These are phyloP conservation scores for Cystoderma amianthinum DNA, from an alignment of 768 basidiomycete genomes.

Conservation along the genomic window DNA sequence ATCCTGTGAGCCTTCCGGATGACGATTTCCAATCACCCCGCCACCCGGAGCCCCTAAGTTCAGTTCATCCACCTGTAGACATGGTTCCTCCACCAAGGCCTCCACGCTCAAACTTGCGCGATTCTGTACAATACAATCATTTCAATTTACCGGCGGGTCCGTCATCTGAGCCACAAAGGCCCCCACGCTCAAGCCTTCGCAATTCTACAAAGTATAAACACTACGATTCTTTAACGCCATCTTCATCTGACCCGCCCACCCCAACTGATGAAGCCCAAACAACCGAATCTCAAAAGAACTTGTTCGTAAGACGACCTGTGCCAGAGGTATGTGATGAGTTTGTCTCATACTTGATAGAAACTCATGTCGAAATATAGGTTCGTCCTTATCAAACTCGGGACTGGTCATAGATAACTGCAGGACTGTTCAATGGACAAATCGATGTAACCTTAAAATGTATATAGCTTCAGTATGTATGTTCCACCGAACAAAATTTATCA, in stretches of 20 bases:
- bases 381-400: constrained; percentile 13
- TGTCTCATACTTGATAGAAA: neutral
- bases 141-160: constrained; percentile 34
- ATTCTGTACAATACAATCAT: constrained; percentile 21
- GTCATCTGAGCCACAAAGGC: constrained; percentile 25
- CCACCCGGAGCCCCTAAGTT: neutral
- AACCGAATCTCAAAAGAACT: constrained; percentile 11
- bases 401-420: neutral
- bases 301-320: constrained; percentile 25
- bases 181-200: too few species aligned
- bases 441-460: neutral
- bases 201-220: too few species aligned
- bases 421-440: neutral
- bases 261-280: constrained; percentile 13
- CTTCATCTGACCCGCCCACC: constrained; percentile 17
- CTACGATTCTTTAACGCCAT: too few species aligned
- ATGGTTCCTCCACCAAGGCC: constrained; percentile 18
- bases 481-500: too few species aligned
- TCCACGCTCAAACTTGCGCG: constrained; percentile 15
- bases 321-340: constrained; percentile 24
- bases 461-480: too few species aligned
- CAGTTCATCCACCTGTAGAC: neutral
- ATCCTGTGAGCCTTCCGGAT: constrained; percentile 36
- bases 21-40: constrained; percentile 11
- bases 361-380: constrained; percentile 13